Evolutionary conservation across 805 yeast genomes (phyloP).

Genomic region (Saccharomycopsis microspora): DNA sequence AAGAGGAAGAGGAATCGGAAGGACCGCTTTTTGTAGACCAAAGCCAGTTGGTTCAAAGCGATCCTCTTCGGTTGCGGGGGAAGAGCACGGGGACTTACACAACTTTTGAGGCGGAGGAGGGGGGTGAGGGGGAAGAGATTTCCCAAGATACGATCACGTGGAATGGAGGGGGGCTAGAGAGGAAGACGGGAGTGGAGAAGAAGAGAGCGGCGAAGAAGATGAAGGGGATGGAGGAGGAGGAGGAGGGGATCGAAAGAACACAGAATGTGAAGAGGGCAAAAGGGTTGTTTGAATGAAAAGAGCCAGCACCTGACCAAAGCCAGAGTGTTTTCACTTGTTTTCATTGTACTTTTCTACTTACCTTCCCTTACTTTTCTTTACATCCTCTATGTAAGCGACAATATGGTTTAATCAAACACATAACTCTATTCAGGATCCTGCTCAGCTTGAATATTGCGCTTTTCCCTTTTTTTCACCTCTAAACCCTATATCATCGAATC

Average conservation of each 20-base stretch:
- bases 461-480: no score
- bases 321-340: no score
- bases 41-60: no score
- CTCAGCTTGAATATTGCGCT: no score
- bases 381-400: not conserved
- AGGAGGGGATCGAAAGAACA: constrained; percentile 13
- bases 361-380: no score
- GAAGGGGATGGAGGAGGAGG: not conserved
- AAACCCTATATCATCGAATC: no score
- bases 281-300: constrained; percentile 12
- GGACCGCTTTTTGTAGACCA: not conserved
- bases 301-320: not conserved
- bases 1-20: not conserved
- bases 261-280: constrained; percentile 10
- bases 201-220: not conserved
- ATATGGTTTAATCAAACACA: not conserved
- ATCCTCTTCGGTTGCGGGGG: no score
- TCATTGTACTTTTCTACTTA: no score
- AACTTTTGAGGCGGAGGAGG: no score
- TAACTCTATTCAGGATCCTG: not conserved
- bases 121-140: not conserved
- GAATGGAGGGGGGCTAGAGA: constrained; percentile 2
- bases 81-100: no score
- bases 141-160: constrained; percentile 13
- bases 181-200: not conserved